These are phyloP conservation scores for Diaporthe humulicola DNA, from an alignment of 2,329 filamentous ascomycete genomes.

Conservation along the genomic window DNA sequence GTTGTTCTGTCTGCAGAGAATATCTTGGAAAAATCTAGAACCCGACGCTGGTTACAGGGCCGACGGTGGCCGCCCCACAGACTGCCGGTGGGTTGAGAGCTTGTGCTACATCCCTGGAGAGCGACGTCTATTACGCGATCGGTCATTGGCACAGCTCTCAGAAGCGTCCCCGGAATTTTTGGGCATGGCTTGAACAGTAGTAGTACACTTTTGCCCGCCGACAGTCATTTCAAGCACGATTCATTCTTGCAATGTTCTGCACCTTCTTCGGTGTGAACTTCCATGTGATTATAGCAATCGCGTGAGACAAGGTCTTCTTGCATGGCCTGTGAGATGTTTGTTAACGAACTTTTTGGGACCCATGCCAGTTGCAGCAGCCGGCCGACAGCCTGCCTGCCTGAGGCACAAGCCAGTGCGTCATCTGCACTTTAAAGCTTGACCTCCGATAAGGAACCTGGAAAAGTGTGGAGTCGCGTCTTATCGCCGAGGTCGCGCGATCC, in stretches of 20 bases:
- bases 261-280: neutral
- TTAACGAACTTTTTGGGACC: neutral
- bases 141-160: conserved; percentile 8
- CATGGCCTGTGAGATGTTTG: neutral
- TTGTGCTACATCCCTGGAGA: neutral
- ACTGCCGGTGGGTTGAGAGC: conserved; percentile 17
- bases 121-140: neutral
- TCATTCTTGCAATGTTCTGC: neutral
- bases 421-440: conserved; percentile 1
- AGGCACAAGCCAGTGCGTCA: conserved; percentile 27
- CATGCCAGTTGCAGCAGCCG: neutral
- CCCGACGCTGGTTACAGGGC: conserved; percentile 2
- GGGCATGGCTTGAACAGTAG: neutral
- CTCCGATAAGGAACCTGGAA: neutral
- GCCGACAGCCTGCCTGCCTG: conserved; percentile 22
- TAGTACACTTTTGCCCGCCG: neutral
- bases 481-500: conserved; percentile 27
- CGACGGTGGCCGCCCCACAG: conserved; percentile 29
- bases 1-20: conserved; percentile 9
- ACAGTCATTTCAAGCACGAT: neutral
- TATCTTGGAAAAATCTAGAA: conserved; percentile 31
- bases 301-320: neutral
- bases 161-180: neutral
- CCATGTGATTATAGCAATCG: neutral
- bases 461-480: conserved; percentile 22